Evolutionary conservation across 176 grass and related monocot genomes (phyloP).

Genomic region (Oryza nivara): DNA sequence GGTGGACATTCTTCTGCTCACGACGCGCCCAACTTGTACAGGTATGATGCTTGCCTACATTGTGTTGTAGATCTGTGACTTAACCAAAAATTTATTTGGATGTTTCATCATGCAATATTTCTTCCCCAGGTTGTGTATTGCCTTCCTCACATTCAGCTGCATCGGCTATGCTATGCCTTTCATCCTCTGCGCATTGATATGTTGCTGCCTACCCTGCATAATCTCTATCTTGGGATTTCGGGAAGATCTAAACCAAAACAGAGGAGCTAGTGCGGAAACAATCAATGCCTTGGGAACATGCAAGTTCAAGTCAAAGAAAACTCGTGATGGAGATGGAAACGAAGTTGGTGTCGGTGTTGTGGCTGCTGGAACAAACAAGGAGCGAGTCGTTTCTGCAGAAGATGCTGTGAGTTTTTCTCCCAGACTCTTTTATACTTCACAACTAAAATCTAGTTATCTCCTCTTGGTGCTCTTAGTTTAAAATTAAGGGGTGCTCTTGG

Average conservation of each 20-base stretch:
- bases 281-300: conserved; percentile 77
- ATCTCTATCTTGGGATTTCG: conserved; percentile 77
- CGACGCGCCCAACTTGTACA: conserved; percentile 83
- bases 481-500: background rate
- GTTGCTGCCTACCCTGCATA: conserved; percentile 96
- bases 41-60: conserved; percentile 50
- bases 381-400: conserved; percentile 72
- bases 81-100: background rate
- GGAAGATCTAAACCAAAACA: conserved; percentile 67
- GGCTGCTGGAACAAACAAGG: conserved; percentile 74
- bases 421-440: background rate
- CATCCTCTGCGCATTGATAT: conserved; percentile 86
- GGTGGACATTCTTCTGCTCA: conserved; percentile 80
- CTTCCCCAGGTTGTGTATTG: conserved; percentile 92
- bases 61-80: background rate
- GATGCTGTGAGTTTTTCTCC: conserved; percentile 65
- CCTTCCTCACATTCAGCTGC: conserved; percentile 97
- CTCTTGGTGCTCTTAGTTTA: background rate
- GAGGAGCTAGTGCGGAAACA: conserved; percentile 71
- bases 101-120: conserved; percentile 45
- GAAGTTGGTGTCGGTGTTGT: conserved; percentile 62
- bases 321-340: conserved; percentile 47
- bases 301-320: conserved; percentile 73
- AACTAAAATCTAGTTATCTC: background rate
- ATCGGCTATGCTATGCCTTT: conserved; percentile 98